These are phyloP conservation scores for Lolium multiflorum DNA, from an alignment of 176 grass and related monocot species.

Conservation along the genomic window DNA sequence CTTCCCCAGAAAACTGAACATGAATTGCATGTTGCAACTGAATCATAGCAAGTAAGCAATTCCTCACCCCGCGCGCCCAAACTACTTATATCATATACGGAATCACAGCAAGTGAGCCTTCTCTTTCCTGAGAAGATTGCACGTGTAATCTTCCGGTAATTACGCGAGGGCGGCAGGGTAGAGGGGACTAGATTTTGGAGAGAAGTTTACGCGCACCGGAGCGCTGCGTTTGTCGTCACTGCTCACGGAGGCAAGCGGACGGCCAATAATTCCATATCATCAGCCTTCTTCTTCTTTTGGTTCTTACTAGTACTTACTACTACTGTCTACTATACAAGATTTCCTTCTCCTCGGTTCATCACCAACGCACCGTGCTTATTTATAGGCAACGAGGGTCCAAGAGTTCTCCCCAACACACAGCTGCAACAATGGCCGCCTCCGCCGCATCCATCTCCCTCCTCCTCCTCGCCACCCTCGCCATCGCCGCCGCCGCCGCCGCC, in stretches of 20 bases:
- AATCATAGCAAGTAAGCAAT: neutral
- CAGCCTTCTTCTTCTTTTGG: neutral
- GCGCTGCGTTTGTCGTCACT: neutral
- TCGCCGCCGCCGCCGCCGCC: neutral
- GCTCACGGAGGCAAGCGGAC: neutral
- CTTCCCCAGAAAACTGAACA: neutral
- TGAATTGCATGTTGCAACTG: neutral
- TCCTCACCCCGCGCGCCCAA: too few species aligned
- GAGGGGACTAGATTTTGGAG: neutral
- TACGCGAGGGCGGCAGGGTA: neutral
- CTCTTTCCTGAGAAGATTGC: neutral
- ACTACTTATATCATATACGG: neutral
- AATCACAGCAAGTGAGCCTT: neutral
- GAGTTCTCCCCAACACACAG: neutral
- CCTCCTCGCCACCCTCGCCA: neutral
- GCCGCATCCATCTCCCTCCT: neutral
- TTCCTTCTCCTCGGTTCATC: neutral
- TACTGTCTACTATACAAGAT: neutral
- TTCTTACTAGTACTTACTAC: neutral
- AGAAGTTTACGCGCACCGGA: conserved; percentile 14
- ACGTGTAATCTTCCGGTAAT: neutral
- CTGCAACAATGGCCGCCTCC: conserved; percentile 24
- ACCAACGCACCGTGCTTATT: neutral
- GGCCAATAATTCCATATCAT: neutral
- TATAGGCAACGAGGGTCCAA: neutral